Evolutionary conservation across 306 rosid genomes (phyloP).

Genomic region (Sicyos baderoa): DNA sequence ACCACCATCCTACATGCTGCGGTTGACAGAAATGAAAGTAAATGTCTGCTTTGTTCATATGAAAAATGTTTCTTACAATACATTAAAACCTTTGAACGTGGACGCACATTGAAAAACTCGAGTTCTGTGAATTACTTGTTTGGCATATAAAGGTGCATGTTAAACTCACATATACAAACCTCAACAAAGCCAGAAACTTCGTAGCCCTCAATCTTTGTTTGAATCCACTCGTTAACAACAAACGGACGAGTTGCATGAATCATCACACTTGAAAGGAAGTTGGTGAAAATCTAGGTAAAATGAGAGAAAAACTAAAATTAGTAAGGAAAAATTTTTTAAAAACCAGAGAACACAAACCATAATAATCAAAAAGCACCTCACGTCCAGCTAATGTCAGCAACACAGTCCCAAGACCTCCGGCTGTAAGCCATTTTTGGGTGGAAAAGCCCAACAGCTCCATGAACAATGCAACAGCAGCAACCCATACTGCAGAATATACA

Average conservation of each 20-base stretch:
- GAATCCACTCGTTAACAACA: constrained; percentile 89
- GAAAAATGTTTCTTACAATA: not conserved
- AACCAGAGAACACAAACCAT: constrained; percentile 16
- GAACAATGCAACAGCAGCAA: constrained; percentile 84
- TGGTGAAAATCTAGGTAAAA: constrained; percentile 71
- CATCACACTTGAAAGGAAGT: constrained; percentile 92
- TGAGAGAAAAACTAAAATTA: constrained; percentile 19
- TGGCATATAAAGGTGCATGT: not conserved
- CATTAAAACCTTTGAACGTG: not conserved
- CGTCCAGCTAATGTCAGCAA: constrained; percentile 96
- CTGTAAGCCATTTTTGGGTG: constrained; percentile 92
- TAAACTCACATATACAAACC: constrained; percentile 45
- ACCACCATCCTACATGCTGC: constrained; percentile 99
- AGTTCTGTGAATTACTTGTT: not conserved
- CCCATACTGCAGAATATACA: constrained; percentile 86
- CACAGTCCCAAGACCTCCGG: constrained; percentile 98
- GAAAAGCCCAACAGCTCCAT: constrained; percentile 96
- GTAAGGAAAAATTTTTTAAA: constrained; percentile 16
- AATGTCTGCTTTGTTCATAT: not conserved
- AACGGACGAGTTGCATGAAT: constrained; percentile 97
- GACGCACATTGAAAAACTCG: not conserved
- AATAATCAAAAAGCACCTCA: constrained; percentile 47
- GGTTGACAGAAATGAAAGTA: constrained; percentile 23
- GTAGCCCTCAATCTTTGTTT: constrained; percentile 85
- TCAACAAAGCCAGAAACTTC: constrained; percentile 97